Conservation (phyloP, 176 grass and related monocot genomes). For the Oryza coarctata region DNA sequence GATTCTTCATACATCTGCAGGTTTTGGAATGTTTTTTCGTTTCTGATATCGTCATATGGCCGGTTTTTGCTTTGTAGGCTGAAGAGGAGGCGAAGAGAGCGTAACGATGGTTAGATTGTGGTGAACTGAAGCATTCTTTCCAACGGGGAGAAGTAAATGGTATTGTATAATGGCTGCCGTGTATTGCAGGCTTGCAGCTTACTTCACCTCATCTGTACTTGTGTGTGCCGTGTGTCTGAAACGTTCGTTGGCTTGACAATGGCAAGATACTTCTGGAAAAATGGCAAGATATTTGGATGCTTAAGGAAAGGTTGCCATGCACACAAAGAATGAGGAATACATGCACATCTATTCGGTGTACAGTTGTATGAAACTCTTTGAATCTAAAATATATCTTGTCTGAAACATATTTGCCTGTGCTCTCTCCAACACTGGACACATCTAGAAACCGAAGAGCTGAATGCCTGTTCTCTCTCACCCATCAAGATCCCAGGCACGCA, state of each 20-base stretch:
- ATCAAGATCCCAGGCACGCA: background rate
- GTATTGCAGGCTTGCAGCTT: background rate
- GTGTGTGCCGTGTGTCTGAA: constrained; percentile 24
- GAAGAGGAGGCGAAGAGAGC: constrained; percentile 46
- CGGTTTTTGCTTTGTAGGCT: constrained; percentile 45
- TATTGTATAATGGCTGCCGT: background rate
- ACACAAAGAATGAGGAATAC: background rate
- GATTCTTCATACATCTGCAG: background rate
- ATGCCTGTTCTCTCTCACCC: background rate
- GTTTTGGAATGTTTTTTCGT: background rate
- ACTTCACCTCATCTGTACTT: background rate
- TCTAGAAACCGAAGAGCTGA: background rate
- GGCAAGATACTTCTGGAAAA: constrained; percentile 11
- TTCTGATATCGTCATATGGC: constrained; percentile 11
- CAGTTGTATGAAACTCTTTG: background rate
- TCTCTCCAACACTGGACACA: background rate
- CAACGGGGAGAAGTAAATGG: background rate
- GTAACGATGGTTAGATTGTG: constrained; percentile 22
- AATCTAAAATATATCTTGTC: background rate
- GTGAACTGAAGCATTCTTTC: constrained; percentile 24
- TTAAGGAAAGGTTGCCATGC: background rate
- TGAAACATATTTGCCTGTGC: background rate
- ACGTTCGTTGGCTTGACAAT: background rate
- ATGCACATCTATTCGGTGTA: constrained; percentile 1
- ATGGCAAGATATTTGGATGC: background rate